Conservation (phyloP, 768 basidiomycete species). For the Psilocybe cyanescens region DNA sequence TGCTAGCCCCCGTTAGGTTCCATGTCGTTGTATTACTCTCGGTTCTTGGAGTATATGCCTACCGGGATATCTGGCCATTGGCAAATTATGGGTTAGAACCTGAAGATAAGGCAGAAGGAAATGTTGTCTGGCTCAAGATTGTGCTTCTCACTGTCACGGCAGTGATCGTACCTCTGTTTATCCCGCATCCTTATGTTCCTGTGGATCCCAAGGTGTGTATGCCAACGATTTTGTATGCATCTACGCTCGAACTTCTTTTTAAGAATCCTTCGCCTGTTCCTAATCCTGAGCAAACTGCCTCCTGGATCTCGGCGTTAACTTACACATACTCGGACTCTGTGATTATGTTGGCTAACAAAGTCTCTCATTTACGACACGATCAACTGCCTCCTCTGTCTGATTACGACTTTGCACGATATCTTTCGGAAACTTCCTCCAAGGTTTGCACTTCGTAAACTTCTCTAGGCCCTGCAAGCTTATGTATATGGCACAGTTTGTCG, state of each 20-base stretch:
- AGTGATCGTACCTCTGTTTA: slow-evolving; percentile 52
- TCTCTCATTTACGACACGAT: slow-evolving; percentile 48
- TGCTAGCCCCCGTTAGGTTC: slow-evolving; percentile 22
- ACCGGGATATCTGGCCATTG: slow-evolving; percentile 62
- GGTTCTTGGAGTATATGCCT: slow-evolving; percentile 46
- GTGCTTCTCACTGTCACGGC: slow-evolving; percentile 44
- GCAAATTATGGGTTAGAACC: slow-evolving; percentile 49
- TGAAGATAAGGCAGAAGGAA: slow-evolving; percentile 45
- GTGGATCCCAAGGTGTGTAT: slow-evolving; percentile 46
- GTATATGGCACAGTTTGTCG: too few species aligned
- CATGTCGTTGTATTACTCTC: slow-evolving; percentile 31
- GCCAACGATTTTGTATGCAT: too few species aligned
- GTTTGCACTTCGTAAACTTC: too few species aligned
- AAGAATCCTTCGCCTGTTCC: slow-evolving; percentile 34
- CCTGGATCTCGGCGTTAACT: slow-evolving; percentile 42
- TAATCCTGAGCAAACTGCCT: slow-evolving; percentile 53
- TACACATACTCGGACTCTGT: slow-evolving; percentile 60
- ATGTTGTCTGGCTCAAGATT: slow-evolving; percentile 52
- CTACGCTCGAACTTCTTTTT: too few species aligned
- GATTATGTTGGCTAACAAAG: slow-evolving; percentile 43
- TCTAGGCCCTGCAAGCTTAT: too few species aligned
- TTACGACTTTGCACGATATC: slow-evolving; percentile 41
- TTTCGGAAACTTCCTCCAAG: background rate
- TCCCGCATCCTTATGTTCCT: slow-evolving; percentile 57
- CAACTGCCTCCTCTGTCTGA: slow-evolving; percentile 65